These are phyloP conservation scores for Colletotrichum cordylinicola DNA, from an alignment of 2,329 filamentous ascomycete species.

Conservation along the genomic window DNA sequence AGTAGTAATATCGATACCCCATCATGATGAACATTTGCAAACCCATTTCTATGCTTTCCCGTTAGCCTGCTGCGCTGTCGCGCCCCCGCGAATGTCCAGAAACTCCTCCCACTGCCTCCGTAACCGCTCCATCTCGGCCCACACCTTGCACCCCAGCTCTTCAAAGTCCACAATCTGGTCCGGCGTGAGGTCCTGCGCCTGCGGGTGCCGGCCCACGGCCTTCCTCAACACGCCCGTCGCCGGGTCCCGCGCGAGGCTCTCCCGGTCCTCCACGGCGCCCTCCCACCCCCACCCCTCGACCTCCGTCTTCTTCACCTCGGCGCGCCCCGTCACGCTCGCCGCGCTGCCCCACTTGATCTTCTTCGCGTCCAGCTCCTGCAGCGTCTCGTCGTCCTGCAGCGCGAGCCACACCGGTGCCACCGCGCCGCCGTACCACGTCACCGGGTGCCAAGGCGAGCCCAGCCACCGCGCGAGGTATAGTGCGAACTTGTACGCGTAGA, in stretches of 20 bases:
- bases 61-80: not conserved
- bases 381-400: slow-evolving; percentile 67
- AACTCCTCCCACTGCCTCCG: slow-evolving; percentile 68
- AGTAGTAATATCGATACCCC: not conserved
- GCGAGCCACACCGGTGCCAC: slow-evolving; percentile 79
- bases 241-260: slow-evolving; percentile 49
- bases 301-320: slow-evolving; percentile 76
- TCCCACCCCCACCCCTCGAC: slow-evolving; percentile 85
- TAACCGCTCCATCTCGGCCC: slow-evolving; percentile 76
- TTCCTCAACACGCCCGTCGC: slow-evolving; percentile 54
- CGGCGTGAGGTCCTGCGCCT: slow-evolving; percentile 62
- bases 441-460: slow-evolving; percentile 88
- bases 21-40: not conserved
- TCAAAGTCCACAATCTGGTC: slow-evolving; percentile 69
- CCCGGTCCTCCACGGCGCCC: slow-evolving; percentile 58
- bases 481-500: slow-evolving; percentile 69
- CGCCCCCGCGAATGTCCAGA: slow-evolving; percentile 26
- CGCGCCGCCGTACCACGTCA: slow-evolving; percentile 79
- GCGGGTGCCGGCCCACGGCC: slow-evolving; percentile 63
- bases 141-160: slow-evolving; percentile 63
- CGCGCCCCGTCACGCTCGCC: slow-evolving; percentile 62
- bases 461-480: slow-evolving; percentile 77
- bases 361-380: slow-evolving; percentile 62
- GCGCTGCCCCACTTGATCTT: slow-evolving; percentile 84
- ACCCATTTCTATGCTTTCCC: not conserved